Conservation (phyloP, 2,329 filamentous ascomycete genomes). For the Exophiala mesophila region DNA sequence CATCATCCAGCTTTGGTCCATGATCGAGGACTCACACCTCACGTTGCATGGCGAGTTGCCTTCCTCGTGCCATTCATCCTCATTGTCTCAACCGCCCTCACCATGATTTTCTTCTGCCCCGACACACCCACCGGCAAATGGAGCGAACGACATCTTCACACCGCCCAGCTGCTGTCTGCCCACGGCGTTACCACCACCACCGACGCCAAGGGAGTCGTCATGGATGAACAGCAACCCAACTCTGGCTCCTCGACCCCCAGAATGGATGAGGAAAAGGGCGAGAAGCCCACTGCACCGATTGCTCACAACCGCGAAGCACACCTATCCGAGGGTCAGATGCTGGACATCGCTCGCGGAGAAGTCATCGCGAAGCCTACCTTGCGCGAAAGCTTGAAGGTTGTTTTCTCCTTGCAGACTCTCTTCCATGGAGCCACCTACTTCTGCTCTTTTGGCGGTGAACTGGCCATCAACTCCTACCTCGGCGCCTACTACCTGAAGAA, state of each 20-base stretch:
- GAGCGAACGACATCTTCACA: constrained; percentile 60
- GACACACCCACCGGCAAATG: constrained; percentile 81
- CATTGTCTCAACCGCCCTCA: constrained; percentile 61
- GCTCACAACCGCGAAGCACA: constrained; percentile 1
- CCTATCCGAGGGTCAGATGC: neutral
- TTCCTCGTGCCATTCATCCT: constrained; percentile 81
- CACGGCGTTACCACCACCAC: constrained; percentile 2
- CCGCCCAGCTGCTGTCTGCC: constrained; percentile 38
- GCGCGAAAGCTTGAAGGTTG: constrained; percentile 56
- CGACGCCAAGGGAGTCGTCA: constrained; percentile 2
- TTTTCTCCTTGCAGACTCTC: constrained; percentile 56
- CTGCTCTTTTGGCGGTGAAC: constrained; percentile 57
- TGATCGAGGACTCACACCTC: constrained; percentile 53
- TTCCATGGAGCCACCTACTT: constrained; percentile 53
- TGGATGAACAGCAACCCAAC: neutral
- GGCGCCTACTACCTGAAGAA: constrained; percentile 56
- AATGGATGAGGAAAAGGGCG: constrained; percentile 2
- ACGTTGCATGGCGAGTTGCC: constrained; percentile 75
- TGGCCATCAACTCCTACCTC: constrained; percentile 58
- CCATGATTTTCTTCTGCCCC: constrained; percentile 67
- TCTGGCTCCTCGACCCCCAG: constrained; percentile 1
- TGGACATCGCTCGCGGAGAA: constrained; percentile 46
- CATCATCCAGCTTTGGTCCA: constrained; percentile 49
- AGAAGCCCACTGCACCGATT: neutral
- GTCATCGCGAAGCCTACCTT: constrained; percentile 58